Evolutionary conservation across 2,329 filamentous ascomycete genomes (phyloP), one percentile per base, ranked within the genome.

Genomic region (Cercospora canescens): DNA sequence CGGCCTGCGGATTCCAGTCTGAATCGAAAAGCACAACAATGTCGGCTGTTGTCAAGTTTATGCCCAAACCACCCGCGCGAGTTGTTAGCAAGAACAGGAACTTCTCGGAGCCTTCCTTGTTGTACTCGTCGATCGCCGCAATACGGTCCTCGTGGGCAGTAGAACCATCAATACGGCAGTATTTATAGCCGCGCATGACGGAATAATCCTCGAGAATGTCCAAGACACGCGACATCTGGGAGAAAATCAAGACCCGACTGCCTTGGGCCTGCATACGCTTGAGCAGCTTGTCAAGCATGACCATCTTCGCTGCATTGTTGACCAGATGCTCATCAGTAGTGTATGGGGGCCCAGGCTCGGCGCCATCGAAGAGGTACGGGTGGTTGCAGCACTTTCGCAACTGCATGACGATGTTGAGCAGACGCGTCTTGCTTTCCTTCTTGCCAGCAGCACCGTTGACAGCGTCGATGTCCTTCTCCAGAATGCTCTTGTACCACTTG

Each of bases 391-490:
- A 99, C 81, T 99, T 99, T 74, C 95, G 91, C 70, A 99, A 87
- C 80, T 99, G 95, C 95, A 99, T 99, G 73, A 99, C 95, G 76
- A 99, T 99, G 81, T 99, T 99, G 70, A 99, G 85, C 24, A 99
- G 86, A 70, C 95, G 89, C 1, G 95, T 99, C 83, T 99, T 99
- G 34, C 94, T 98, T 81, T 99, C 95, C 67, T 94, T 91, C 81
- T 97, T 99, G 59, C 95, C 95, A 69, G 91, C 93, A 32, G 94
- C 95, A 67, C 95, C 95, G 72, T 99, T 99, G 74, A 99, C 94
- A 14, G 95, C 95, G 79, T 99, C 95, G 68, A 99, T 99, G 75
- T 99, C 95, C 81, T 98, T 99, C 76, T 99, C 95, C 3, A 99
- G 84, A 73, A 99, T 99, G 82, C 97, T 98, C 79, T 97, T 91